Evolutionary conservation across 2,329 filamentous ascomycete species (phyloP), one percentile per base, ranked within the genome.

Genomic region (Colletotrichum siamense): DNA sequence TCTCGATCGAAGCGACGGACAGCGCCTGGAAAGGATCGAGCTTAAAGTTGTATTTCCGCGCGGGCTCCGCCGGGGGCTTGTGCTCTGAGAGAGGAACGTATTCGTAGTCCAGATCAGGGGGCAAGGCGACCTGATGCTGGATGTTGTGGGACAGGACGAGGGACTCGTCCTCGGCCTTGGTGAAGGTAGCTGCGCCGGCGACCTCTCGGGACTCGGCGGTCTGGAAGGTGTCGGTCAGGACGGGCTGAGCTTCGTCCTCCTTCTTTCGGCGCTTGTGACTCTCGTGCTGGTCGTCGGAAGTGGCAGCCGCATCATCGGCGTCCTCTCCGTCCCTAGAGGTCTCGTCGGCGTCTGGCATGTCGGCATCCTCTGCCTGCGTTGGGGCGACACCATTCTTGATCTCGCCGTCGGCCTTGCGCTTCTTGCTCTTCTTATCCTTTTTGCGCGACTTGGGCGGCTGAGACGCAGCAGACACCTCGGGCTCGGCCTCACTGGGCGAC

Each of bases 21-120:
- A 99, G 91, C 82, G 96, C 95, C 87, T 99, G 97, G 90, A 99
- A 99, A 67, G 97, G 97, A 88, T 99, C 97, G 76, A 99, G 93
- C 73, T 95, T 95, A 88, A 99, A 99, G 12, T 93, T 91, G 89
- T 94, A 99, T 39, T 89, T 92, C 78, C 95, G 92, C 24, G 97
- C 97, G 2, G 97, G 97, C 78, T 95, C 92, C 73, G 93, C 94
- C 13, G 96, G 96, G n/a, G 95, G 89, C 84, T 96, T 96, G 89
- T 99, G 97, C 86, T 98, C 91, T 26, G 96, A 98, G 69, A 99
- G 95, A n/a, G 96, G 96, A 22, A 98, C 90, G 83, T 98, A 98
- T 84, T 96, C 94, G 88, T 98, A 98, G 86, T 98, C 95, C 71
- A 98, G 95, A 83, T 98, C 95, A 12, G 96, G 96, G 4, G 97